Evolutionary conservation across 192 early-diverging fungal genomes (phyloP).

Genomic region (Lunasporangiospora selenospora): DNA sequence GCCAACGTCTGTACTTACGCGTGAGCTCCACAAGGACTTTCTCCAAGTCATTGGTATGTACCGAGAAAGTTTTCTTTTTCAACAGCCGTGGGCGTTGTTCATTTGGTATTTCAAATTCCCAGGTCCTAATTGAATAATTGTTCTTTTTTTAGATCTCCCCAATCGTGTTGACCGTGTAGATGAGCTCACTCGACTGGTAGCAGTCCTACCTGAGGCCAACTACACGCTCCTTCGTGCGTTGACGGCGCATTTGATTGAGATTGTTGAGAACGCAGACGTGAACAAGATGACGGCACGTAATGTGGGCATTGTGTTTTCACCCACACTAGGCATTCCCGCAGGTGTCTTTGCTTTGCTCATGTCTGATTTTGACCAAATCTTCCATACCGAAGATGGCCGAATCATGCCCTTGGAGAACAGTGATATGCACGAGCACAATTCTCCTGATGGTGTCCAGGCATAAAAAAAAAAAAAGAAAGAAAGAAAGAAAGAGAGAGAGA

Average conservation of each 20-base stretch:
- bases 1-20: slow-evolving; percentile 85
- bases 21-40: slow-evolving; percentile 83
- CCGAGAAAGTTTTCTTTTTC: too few relatives aligned
- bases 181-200: slow-evolving; percentile 83
- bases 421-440: too few relatives aligned
- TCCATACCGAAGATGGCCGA: slow-evolving; percentile 68
- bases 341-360: slow-evolving; percentile 92
- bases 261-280: slow-evolving; percentile 81
- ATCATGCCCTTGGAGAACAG: slow-evolving; percentile 47
- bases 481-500: too few relatives aligned
- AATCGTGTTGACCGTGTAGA: slow-evolving; percentile 84
- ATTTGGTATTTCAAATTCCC: neutral
- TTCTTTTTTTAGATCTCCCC: slow-evolving; percentile 63
- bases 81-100: neutral
- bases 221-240: slow-evolving; percentile 89
- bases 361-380: slow-evolving; percentile 89
- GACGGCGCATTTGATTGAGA: slow-evolving; percentile 88
- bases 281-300: slow-evolving; percentile 98
- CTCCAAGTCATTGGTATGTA: slow-evolving; percentile 76
- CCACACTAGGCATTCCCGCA: slow-evolving; percentile 92
- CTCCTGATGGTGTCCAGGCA: too few relatives aligned
- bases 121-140: neutral
- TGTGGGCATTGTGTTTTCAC: slow-evolving; percentile 96
- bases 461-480: too few relatives aligned
- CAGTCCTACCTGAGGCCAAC: slow-evolving; percentile 83